Conservation (phyloP, 306 rosid genomes). For the Lupinus albus region DNA sequence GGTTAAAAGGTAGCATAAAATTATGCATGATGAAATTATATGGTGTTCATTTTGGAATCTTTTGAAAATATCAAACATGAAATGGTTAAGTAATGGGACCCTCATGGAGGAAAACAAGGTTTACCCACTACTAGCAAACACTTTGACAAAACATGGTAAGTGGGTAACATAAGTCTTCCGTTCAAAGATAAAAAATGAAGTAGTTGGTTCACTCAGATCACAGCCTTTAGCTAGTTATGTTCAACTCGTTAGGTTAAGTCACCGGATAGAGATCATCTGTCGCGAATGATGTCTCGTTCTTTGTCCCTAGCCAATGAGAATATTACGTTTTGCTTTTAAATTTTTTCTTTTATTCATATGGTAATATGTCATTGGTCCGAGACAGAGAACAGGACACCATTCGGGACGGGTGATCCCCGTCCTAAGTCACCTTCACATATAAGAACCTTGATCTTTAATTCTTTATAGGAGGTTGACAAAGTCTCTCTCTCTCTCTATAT, state of each 20-base stretch:
- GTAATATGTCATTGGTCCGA: too few relatives aligned
- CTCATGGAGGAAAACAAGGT: constrained; percentile 7
- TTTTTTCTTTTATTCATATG: too few relatives aligned
- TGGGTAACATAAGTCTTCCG: constrained; percentile 11
- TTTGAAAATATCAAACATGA: neutral
- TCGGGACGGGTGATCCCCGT: too few relatives aligned
- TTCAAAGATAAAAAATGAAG: constrained; percentile 25
- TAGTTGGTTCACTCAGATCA: neutral
- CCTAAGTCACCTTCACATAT: too few relatives aligned
- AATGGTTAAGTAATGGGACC: constrained; percentile 11
- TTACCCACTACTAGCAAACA: constrained; percentile 31
- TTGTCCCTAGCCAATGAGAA: too few relatives aligned
- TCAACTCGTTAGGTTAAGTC: constrained; percentile 33
- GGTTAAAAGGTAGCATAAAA: neutral
- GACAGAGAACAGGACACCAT: too few relatives aligned
- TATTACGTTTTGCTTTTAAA: too few relatives aligned
- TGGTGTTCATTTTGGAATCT: neutral
- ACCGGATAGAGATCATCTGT: too few relatives aligned
- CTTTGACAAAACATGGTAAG: constrained; percentile 32
- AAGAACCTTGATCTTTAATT: constrained; percentile 37
- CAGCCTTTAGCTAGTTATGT: neutral
- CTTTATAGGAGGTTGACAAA: too few relatives aligned
- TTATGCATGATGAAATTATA: neutral
- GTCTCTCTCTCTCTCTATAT: neutral
- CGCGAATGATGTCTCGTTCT: too few relatives aligned